These are phyloP conservation scores for Lavandula angustifolia DNA, from an alignment of 257 asterid species.

Conservation along the genomic window DNA sequence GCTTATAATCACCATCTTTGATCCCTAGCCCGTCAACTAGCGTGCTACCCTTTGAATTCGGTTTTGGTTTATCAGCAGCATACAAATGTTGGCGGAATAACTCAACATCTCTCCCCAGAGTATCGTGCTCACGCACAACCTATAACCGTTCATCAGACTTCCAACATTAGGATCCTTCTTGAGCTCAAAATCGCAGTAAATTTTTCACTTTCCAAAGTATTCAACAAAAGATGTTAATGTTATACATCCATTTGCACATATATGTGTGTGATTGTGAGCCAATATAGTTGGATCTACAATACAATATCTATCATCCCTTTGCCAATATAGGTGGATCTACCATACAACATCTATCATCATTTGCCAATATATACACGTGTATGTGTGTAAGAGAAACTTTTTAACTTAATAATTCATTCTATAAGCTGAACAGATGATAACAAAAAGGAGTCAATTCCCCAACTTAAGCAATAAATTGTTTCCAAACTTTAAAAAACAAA, in stretches of 20 bases:
- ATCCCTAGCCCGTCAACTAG: slow-evolving; percentile 70
- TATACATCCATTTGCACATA: too few relatives aligned
- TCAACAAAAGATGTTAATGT: too few relatives aligned
- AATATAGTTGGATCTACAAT: too few relatives aligned
- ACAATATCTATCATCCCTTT: neutral
- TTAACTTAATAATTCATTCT: neutral
- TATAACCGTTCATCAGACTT: slow-evolving; percentile 15
- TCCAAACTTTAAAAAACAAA: neutral
- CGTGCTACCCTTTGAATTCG: slow-evolving; percentile 56
- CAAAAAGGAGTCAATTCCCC: neutral
- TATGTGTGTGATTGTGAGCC: too few relatives aligned
- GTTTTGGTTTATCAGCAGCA: slow-evolving; percentile 54
- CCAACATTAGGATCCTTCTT: neutral
- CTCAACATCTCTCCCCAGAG: slow-evolving; percentile 79
- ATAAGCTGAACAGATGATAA: neutral
- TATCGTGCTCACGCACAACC: slow-evolving; percentile 93
- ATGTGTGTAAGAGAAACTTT: neutral
- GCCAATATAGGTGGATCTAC: too few relatives aligned
- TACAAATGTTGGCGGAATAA: slow-evolving; percentile 66
- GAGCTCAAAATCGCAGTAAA: neutral
- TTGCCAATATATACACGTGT: too few relatives aligned
- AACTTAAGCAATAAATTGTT: slow-evolving; percentile 21
- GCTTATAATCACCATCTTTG: slow-evolving; percentile 67
- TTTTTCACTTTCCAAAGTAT: too few relatives aligned
- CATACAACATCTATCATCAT: too few relatives aligned